Evolutionary conservation across 192 early-diverging fungal genomes (phyloP).

Genomic region (Dissophora ornata): DNA sequence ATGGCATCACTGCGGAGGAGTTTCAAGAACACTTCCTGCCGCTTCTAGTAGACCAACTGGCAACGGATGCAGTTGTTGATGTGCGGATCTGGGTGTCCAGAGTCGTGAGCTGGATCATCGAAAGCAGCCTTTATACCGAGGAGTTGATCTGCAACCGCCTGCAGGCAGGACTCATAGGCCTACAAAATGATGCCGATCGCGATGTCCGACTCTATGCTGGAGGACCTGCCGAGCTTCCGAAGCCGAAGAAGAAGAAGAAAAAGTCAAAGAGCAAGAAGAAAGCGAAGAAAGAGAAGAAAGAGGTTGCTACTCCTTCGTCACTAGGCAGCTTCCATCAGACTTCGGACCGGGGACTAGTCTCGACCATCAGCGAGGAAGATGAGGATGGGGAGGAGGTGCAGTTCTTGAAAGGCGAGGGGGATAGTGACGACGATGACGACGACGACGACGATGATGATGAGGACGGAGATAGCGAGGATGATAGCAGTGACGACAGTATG

Average conservation of each 20-base stretch:
- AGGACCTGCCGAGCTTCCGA: slow-evolving; percentile 42
- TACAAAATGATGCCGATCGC: slow-evolving; percentile 42
- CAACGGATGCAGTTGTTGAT: slow-evolving; percentile 74
- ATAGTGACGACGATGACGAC: slow-evolving; percentile 24
- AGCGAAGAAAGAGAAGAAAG: slow-evolving; percentile 18
- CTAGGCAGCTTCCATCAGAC: not conserved
- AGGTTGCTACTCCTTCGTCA: not conserved
- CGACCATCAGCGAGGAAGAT: slow-evolving; percentile 35
- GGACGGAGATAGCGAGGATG: slow-evolving; percentile 20
- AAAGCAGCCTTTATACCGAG: slow-evolving; percentile 36
- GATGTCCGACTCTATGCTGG: slow-evolving; percentile 50
- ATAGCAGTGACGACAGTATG: slow-evolving; percentile 23
- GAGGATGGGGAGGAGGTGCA: slow-evolving; percentile 32
- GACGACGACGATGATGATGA: slow-evolving; percentile 37
- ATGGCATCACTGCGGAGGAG: slow-evolving; percentile 68
- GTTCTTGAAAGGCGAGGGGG: slow-evolving; percentile 22
- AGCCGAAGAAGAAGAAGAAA: slow-evolving; percentile 52
- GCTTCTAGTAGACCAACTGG: slow-evolving; percentile 63
- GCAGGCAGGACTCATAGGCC: slow-evolving; percentile 5
- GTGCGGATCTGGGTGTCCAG: slow-evolving; percentile 79
- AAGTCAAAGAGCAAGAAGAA: slow-evolving; percentile 31
- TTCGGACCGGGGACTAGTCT: slow-evolving; percentile 15
- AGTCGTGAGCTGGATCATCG: slow-evolving; percentile 51
- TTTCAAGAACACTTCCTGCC: slow-evolving; percentile 80
- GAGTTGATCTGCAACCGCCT: slow-evolving; percentile 6